These are phyloP conservation scores for Backusella macrospora DNA, from an alignment of 192 early-diverging fungal species.

Conservation along the genomic window DNA sequence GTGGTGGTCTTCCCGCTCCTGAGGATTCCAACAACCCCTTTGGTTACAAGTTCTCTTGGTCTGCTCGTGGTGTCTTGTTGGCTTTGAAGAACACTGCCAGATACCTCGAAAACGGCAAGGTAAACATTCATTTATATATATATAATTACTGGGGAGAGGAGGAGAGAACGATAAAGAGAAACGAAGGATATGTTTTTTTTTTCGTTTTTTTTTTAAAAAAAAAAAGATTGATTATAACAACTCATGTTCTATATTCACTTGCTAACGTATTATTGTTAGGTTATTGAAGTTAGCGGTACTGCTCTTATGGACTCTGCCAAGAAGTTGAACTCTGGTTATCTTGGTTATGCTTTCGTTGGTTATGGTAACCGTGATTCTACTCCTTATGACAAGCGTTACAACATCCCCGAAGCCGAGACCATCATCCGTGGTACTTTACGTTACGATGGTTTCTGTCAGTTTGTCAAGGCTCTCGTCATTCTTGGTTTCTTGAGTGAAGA, in stretches of 20 bases:
- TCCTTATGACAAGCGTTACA: conserved; percentile 90
- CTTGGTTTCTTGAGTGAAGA: conserved; percentile 90
- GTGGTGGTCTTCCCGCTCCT: conserved; percentile 97
- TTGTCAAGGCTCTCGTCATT: conserved; percentile 92
- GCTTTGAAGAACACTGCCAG: conserved; percentile 94
- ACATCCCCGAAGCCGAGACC: conserved; percentile 92
- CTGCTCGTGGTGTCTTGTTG: conserved; percentile 95
- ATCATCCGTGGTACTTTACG: conserved; percentile 93
- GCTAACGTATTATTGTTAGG: conserved; percentile 28
- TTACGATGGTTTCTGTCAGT: conserved; percentile 96
- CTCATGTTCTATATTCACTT: conserved; percentile 13
- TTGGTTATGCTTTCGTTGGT: conserved; percentile 93
- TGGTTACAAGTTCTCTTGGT: conserved; percentile 99
- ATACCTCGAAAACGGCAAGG: conserved; percentile 88
- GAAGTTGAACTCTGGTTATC: conserved; percentile 88
- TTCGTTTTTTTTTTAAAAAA: too few relatives aligned
- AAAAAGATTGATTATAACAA: conserved; percentile 19
- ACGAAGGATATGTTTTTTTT: too few relatives aligned
- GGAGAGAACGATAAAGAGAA: too few relatives aligned
- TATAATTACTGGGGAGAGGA: not conserved
- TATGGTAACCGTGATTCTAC: conserved; percentile 99
- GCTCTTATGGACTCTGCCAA: conserved; percentile 93
- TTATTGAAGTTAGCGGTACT: conserved; percentile 78
- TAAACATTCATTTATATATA: too few relatives aligned
- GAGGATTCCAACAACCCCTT: conserved; percentile 97